phyloP scores from a whole-genome alignment of 495 filamentous ascomycete species.

The Oidiodendron maius region DNA sequence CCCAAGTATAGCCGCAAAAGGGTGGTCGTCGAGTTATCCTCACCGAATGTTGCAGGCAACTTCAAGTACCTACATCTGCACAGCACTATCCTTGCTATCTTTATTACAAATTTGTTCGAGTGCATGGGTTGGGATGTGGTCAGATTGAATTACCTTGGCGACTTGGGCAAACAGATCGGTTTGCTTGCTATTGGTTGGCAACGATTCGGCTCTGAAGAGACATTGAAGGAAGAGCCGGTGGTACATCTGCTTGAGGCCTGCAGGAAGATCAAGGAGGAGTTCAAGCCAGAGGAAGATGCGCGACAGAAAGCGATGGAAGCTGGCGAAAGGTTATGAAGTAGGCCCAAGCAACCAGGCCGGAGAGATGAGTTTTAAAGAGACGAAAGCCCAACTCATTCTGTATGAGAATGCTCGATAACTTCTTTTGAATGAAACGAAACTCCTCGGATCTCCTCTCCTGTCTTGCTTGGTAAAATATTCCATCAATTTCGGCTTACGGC shows the following conservation, averaged over 20 bases:
- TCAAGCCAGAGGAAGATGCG: conserved; percentile 43
- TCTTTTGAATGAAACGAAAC: conserved; percentile 74
- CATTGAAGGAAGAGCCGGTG: conserved; percentile 14
- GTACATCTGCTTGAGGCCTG: conserved; percentile 64
- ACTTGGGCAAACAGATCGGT: conserved; percentile 75
- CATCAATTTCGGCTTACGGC: too few relatives aligned
- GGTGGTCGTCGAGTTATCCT: conserved; percentile 60
- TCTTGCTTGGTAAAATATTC: too few relatives aligned
- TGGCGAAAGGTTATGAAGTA: conserved; percentile 47
- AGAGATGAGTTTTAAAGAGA: conserved; percentile 32
- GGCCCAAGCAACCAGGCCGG: conserved; percentile 32
- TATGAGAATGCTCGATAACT: conserved; percentile 75
- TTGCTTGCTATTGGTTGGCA: conserved; percentile 53
- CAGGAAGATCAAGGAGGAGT: conserved; percentile 54
- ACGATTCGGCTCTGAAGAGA: conserved; percentile 50
- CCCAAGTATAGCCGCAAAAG: conserved; percentile 22
- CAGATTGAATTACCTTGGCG: conserved; percentile 70
- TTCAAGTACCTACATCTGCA: conserved; percentile 71
- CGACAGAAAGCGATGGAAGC: conserved; percentile 50
- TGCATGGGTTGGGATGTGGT: conserved; percentile 63
- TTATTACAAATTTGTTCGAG: conserved; percentile 63
- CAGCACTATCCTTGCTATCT: conserved; percentile 71
- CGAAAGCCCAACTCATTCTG: conserved; percentile 72
- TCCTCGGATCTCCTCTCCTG: conserved; percentile 48
- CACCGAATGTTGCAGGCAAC: conserved; percentile 69